A percentile compares a stretch with the other conserved stretches of the same genome.
Conservation (phyloP, 2,329 filamentous ascomycete species). For the Talaromyces marneffei region DNA sequence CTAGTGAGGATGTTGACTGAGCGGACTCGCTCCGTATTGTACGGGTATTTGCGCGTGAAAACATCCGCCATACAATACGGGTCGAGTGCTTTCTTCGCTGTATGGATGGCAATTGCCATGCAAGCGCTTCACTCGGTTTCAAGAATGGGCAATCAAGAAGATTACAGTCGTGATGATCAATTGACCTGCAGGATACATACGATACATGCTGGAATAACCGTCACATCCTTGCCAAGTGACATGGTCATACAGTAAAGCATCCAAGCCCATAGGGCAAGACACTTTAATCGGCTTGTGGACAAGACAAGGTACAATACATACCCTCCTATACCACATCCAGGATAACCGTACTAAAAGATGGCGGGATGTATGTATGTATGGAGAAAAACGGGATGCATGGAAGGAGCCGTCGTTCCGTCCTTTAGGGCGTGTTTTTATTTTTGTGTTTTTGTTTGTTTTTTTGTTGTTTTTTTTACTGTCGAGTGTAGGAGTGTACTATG, state of each 20-base stretch:
- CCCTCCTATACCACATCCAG: background rate
- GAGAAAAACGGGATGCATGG: background rate
- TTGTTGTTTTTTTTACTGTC: too few relatives aligned
- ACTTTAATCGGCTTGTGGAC: background rate
- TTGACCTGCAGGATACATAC: background rate
- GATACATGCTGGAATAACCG: background rate
- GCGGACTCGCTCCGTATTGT: too few relatives aligned
- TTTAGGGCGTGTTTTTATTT: conserved; percentile 4
- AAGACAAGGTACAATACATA: background rate
- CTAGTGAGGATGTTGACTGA: background rate
- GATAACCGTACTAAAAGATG: background rate
- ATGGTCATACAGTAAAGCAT: background rate
- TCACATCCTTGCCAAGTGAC: background rate
- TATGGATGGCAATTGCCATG: too few relatives aligned
- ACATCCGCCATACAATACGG: background rate
- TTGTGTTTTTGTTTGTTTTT: background rate
- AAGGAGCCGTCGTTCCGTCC: conserved; percentile 7
- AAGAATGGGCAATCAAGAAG: background rate
- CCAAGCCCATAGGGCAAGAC: background rate
- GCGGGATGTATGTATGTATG: background rate
- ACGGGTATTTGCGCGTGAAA: background rate
- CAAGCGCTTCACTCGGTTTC: background rate
- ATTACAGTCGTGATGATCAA: background rate
- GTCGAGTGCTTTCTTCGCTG: background rate
- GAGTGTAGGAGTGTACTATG: too few relatives aligned